phyloP scores from a whole-genome alignment of 805 yeast species.

The Suhomyces faveliae region DNA sequence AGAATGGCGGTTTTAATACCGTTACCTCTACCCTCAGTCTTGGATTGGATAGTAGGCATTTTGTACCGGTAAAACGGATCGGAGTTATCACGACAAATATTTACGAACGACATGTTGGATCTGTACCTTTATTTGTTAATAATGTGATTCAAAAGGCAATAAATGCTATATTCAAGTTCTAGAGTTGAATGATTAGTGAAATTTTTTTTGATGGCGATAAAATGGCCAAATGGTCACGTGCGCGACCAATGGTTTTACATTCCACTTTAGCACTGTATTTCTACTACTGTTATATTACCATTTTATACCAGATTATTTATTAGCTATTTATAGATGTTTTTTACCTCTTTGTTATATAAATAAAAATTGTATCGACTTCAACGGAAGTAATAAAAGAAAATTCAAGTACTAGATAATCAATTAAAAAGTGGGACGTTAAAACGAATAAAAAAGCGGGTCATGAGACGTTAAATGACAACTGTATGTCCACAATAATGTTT shows the following conservation, averaged over 20 bases:
- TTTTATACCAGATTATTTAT: conserved; percentile 2
- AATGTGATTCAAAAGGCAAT: not conserved
- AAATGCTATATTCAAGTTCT: not conserved
- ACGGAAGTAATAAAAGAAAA: not conserved
- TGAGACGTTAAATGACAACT: not conserved
- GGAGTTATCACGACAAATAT: conserved; percentile 93
- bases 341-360: not conserved
- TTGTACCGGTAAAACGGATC: conserved; percentile 99
- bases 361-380: not conserved
- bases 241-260: not conserved
- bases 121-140: not conserved
- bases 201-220: conserved; percentile 3
- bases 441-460: not conserved
- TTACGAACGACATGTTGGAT: conserved; percentile 72
- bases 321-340: not conserved
- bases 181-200: not conserved
- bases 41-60: conserved; percentile 97
- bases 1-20: conserved; percentile 96
- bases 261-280: no score
- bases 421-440: not conserved
- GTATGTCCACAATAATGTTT: not conserved
- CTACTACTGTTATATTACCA: no score
- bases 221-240: not conserved
- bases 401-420: not conserved
- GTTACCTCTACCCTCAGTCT: conserved; percentile 98